Percentiles rank a stretch among this genome's conserved stretches.
phyloP scores from a whole-genome alignment of 352 stramenopile genomes.

The Phytophthora pisi region DNA sequence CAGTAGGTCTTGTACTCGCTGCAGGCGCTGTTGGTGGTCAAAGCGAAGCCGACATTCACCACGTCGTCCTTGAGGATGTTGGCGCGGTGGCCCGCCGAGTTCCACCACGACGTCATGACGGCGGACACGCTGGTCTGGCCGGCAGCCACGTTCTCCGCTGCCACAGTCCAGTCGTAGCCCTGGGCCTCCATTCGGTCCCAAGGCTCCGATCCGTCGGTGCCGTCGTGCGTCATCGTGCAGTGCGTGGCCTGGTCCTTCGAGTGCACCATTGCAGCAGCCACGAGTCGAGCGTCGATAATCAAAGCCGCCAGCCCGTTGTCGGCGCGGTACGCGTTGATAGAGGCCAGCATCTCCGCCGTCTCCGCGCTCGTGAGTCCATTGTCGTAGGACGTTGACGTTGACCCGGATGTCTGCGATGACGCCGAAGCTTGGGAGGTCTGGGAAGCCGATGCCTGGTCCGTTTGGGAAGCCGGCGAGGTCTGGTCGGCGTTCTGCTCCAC shows the following conservation, averaged over 20 bases:
- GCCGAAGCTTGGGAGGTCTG: slow-evolving; percentile 11
- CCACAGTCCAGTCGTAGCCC: slow-evolving; percentile 46
- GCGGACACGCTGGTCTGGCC: slow-evolving; percentile 41
- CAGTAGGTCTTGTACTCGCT: slow-evolving; percentile 56
- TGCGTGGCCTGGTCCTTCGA: slow-evolving; percentile 48
- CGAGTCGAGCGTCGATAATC: slow-evolving; percentile 45
- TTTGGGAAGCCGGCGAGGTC: slow-evolving; percentile 5
- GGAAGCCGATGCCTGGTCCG: slow-evolving; percentile 8
- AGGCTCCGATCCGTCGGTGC: slow-evolving; percentile 41
- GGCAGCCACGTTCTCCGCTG: slow-evolving; percentile 61
- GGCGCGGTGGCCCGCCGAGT: slow-evolving; percentile 49
- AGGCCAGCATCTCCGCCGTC: slow-evolving; percentile 47
- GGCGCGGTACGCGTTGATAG: slow-evolving; percentile 57
- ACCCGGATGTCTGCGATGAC: slow-evolving; percentile 17
- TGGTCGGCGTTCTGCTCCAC: slow-evolving; percentile 14
- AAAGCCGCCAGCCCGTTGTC: slow-evolving; percentile 43
- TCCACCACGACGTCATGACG: slow-evolving; percentile 63
- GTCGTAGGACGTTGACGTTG: slow-evolving; percentile 23
- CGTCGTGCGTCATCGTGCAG: slow-evolving; percentile 56
- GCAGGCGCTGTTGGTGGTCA: slow-evolving; percentile 34
- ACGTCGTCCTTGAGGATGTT: slow-evolving; percentile 64
- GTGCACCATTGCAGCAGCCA: slow-evolving; percentile 43
- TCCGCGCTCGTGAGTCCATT: slow-evolving; percentile 46
- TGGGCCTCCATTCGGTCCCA: slow-evolving; percentile 44
- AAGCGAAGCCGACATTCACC: slow-evolving; percentile 38